A percentile compares a stretch with the other conserved stretches of the same genome.
Evolutionary conservation across 2,329 filamentous ascomycete genomes (phyloP).

Genomic region (Aspergillus sp.): DNA sequence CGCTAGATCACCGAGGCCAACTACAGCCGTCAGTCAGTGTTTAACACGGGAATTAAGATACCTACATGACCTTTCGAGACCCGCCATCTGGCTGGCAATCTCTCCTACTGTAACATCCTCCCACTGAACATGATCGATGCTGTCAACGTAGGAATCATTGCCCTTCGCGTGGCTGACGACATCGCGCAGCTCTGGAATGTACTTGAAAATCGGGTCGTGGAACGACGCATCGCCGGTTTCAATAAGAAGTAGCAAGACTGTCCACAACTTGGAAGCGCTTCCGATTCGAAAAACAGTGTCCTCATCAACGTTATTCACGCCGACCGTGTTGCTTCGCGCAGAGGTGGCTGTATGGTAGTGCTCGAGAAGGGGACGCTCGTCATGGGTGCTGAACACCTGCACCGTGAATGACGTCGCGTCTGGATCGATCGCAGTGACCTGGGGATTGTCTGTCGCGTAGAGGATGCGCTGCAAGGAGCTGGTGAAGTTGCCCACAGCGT

Average conservation of each 20-base stretch:
- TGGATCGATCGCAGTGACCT: not conserved
- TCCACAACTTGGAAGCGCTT: slow-evolving; percentile 46
- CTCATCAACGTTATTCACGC: slow-evolving; percentile 36
- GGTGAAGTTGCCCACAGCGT: not conserved
- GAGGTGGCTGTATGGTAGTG: slow-evolving; percentile 38
- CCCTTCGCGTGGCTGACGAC: not conserved
- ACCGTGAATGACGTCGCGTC: slow-evolving; percentile 35
- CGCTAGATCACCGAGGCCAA: slow-evolving; percentile 6
- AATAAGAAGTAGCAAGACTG: slow-evolving; percentile 37
- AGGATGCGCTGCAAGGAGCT: not conserved
- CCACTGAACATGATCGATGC: slow-evolving; percentile 30
- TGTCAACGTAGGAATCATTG: not conserved
- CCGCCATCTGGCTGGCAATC: slow-evolving; percentile 39
- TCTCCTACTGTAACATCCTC: slow-evolving; percentile 38
- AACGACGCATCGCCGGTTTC: slow-evolving; percentile 22
- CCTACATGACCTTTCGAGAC: slow-evolving; percentile 39
- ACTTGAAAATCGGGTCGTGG: slow-evolving; percentile 23
- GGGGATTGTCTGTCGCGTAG: not conserved
- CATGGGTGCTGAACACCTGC: slow-evolving; percentile 39
- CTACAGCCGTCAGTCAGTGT: not conserved
- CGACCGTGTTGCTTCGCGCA: slow-evolving; percentile 25
- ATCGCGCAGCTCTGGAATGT: slow-evolving; percentile 24
- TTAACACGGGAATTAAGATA: not conserved
- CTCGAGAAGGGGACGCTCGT: slow-evolving; percentile 19
- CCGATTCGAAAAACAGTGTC: slow-evolving; percentile 47